phyloP scores from a whole-genome alignment of 768 basidiomycete genomes.

The Melanogaster broomeanus region DNA sequence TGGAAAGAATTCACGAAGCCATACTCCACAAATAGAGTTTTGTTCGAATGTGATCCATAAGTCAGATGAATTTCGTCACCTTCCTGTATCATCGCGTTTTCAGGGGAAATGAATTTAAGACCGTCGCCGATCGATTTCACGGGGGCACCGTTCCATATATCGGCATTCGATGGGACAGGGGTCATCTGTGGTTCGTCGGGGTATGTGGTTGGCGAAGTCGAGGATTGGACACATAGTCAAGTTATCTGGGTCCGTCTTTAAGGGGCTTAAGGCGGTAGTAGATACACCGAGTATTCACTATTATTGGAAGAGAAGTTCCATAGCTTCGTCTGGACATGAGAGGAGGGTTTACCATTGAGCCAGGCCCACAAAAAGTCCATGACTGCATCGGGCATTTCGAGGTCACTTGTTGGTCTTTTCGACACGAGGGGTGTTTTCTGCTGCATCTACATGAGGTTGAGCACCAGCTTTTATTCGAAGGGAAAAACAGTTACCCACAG shows the following conservation, averaged over 20 bases:
- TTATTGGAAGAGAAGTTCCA: constrained; percentile 4
- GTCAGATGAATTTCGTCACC: constrained; percentile 74
- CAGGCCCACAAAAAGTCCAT: constrained; percentile 83
- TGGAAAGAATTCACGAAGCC: constrained; percentile 66
- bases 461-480: neutral
- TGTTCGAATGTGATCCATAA: constrained; percentile 82
- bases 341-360: constrained; percentile 71
- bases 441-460: constrained; percentile 1
- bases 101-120: constrained; percentile 53
- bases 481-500: constrained; percentile 40
- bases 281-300: constrained; percentile 93
- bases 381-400: constrained; percentile 7
- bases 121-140: constrained; percentile 41
- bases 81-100: constrained; percentile 37
- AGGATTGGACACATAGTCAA: constrained; percentile 86
- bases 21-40: constrained; percentile 83
- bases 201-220: constrained; percentile 86
- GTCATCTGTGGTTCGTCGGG: constrained; percentile 42
- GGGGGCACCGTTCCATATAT: constrained; percentile 39
- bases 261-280: constrained; percentile 59
- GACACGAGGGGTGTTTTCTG: constrained; percentile 4
- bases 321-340: constrained; percentile 4
- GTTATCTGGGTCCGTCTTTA: constrained; percentile 65
- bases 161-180: constrained; percentile 39
- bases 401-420: neutral